Percentiles rank a stretch among this genome's conserved stretches.
Evolutionary conservation across 78 protist genomes (phyloP).

Genomic region (Dictyostelium capitatum): DNA sequence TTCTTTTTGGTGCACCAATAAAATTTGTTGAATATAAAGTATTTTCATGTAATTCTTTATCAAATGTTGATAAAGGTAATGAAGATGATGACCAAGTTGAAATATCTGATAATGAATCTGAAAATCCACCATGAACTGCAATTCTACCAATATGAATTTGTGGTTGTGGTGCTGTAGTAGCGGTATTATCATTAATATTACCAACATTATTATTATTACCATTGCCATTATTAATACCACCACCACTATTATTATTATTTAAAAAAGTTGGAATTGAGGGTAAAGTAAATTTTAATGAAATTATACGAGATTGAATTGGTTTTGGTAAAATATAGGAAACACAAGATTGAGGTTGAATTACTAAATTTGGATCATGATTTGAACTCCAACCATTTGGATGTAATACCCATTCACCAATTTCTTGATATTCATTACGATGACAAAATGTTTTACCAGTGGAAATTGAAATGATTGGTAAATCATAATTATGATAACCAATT

Average conservation of each 20-base stretch:
- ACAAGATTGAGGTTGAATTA: constrained; percentile 78
- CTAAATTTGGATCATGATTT: constrained; percentile 41
- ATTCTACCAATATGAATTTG: constrained; percentile 71
- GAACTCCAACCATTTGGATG: constrained; percentile 82
- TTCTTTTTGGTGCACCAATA: constrained; percentile 11
- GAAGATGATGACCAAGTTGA: constrained; percentile 43
- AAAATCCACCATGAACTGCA: constrained; percentile 61
- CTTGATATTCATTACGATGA: constrained; percentile 6
- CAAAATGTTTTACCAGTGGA: constrained; percentile 2
- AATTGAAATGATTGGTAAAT: constrained; percentile 32
- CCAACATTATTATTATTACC: too few relatives aligned
- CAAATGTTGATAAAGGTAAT: constrained; percentile 1
- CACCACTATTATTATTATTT: not conserved
- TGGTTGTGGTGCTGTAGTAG: not conserved
- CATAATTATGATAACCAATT: constrained; percentile 48
- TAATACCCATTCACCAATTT: constrained; percentile 57
- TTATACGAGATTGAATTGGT: constrained; percentile 59
- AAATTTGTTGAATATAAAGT: constrained; percentile 35
- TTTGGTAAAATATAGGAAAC: constrained; percentile 46
- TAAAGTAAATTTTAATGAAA: constrained; percentile 47
- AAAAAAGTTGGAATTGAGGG: constrained; percentile 63
- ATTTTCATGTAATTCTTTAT: constrained; percentile 71
- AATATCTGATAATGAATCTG: constrained; percentile 34
- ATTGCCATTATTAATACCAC: too few relatives aligned
- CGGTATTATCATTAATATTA: not conserved